Percentiles rank a stretch among this genome's conserved stretches.
phyloP scores from a whole-genome alignment of 2,329 filamentous ascomycete species.

The Nemania sp. region DNA sequence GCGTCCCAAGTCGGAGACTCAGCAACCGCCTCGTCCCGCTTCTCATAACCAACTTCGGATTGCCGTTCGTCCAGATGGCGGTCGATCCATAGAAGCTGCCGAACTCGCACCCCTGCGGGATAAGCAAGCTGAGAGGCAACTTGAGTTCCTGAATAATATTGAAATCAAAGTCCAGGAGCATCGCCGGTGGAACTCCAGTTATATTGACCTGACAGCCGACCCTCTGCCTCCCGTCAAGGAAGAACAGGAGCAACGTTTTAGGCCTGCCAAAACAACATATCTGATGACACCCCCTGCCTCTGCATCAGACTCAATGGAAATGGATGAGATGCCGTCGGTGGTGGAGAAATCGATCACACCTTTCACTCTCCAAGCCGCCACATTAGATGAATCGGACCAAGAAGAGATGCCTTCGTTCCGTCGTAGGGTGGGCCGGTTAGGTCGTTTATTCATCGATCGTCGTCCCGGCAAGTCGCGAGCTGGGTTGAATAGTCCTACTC shows the following conservation, averaged over 20 bases:
- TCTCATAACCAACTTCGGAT: constrained; percentile 69
- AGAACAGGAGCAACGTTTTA: constrained; percentile 66
- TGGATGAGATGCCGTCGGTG: constrained; percentile 49
- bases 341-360: constrained; percentile 42
- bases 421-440: constrained; percentile 81
- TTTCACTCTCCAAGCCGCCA: constrained; percentile 53
- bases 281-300: constrained; percentile 67
- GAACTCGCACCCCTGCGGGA: constrained; percentile 80
- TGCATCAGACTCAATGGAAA: constrained; percentile 60
- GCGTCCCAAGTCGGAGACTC: constrained; percentile 58
- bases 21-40: constrained; percentile 62
- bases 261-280: constrained; percentile 73
- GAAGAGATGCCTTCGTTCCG: constrained; percentile 69
- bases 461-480: constrained; percentile 59
- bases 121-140: constrained; percentile 78
- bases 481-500: constrained; percentile 34
- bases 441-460: constrained; percentile 86
- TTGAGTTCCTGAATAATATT: constrained; percentile 79
- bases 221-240: constrained; percentile 81
- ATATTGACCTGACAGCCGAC: constrained; percentile 83
- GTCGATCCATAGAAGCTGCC: constrained; percentile 69
- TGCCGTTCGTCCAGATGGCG: constrained; percentile 70
- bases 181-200: constrained; percentile 87
- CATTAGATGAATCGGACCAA: constrained; percentile 46
- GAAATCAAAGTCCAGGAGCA: constrained; percentile 87